Base-by-base conservation (phyloP, 2,329 filamentous ascomycete genomes). In the Hypoxylon sp. region DNA sequence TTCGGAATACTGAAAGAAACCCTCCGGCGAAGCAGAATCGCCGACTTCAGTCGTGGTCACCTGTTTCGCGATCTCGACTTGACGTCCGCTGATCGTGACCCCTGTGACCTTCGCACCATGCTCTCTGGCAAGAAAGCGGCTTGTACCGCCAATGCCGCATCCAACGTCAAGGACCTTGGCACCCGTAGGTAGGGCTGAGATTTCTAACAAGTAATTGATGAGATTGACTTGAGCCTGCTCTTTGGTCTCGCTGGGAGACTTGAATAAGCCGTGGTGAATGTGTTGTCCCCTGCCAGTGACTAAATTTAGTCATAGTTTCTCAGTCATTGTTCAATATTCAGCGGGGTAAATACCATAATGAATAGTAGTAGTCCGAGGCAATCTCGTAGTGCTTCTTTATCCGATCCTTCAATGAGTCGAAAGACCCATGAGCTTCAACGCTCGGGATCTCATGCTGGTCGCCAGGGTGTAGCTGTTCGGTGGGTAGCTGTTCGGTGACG, bases 191-290 rank as follows among this genome's bases (percentile, higher is more conserved):
- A 86, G 71, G 1, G 74, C 70, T 1, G 83, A 84, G n/a, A 81
- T 79, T 34, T 85, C 79, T 5, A 89, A 80, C 2, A 90, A 82
- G 11, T 88, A 81, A 25, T 82, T 80, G 73, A 89, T 87, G 32
- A 89, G 81, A 72, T 86, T 87, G 23, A 84, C 74, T 75, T 89
- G 87, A 2, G 87, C 87, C 30, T 81, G 79, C 70, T 89, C 87
- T 73, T 89, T 89, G 69, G 82, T 84, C 68, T 88, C 85, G 17
- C 72, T 79, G 0, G 82, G 78, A 61, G 80, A 81, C 61, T 80
- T 80, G 52, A 87, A 90, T 75, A 89, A 88, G 59, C 87, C 87
- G 69, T 90, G 87, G 74, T 89, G 87, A 73, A 89, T 89, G 72
- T 89, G 87, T 74, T 89, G 86, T 59, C 87, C 87, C 86, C 86